phyloP scores from a whole-genome alignment of 139 green algal species.

The Picochlorum sp. region DNA sequence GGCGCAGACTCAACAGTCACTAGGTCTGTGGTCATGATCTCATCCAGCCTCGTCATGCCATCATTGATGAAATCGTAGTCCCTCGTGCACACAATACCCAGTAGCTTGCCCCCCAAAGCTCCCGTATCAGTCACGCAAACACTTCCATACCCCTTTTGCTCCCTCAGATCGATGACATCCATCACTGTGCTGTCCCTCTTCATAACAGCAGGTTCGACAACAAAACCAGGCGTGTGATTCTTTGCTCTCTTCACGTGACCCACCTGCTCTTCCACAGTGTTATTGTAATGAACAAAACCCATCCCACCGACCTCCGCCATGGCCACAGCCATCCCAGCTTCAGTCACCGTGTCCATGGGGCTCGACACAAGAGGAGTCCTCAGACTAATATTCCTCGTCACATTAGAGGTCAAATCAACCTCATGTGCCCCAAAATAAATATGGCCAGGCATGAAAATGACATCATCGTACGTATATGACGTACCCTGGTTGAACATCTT shows the following conservation, averaged over 20 bases:
- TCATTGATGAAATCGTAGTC: constrained; percentile 82
- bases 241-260: constrained; percentile 64
- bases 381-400: constrained; percentile 82
- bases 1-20: constrained; percentile 31
- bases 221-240: constrained; percentile 58
- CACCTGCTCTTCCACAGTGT: constrained; percentile 84
- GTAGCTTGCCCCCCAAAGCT: constrained; percentile 61
- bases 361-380: constrained; percentile 80
- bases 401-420: constrained; percentile 72
- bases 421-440: constrained; percentile 93
- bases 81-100: constrained; percentile 72
- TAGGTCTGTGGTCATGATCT: constrained; percentile 77
- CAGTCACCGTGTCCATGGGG: constrained; percentile 98
- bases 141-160: constrained; percentile 19
- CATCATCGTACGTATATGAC: constrained; percentile 97
- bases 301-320: constrained; percentile 91
- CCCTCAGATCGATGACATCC: constrained; percentile 59
- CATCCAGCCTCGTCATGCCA: constrained; percentile 41
- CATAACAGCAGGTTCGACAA: constrained; percentile 48
- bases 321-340: constrained; percentile 87
- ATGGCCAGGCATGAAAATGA: constrained; percentile 96
- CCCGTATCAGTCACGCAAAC: constrained; percentile 81
- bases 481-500: constrained; percentile 76
- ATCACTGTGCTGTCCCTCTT: constrained; percentile 38
- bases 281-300: constrained; percentile 99